Conservation (phyloP, 257 asterid species). For the Rehmannia glutinosa region DNA sequence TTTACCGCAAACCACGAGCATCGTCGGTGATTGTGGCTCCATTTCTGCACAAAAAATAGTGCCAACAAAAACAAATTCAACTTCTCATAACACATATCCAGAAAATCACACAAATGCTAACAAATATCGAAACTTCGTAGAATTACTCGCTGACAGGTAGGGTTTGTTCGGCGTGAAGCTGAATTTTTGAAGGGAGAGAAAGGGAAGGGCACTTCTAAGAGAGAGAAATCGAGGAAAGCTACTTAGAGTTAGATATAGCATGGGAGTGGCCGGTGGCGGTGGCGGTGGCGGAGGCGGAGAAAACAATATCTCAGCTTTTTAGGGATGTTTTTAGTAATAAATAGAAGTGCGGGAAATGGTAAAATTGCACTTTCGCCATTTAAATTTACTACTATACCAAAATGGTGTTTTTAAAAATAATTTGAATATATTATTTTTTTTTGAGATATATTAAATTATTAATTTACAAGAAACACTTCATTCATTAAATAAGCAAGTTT, state of each 20-base stretch:
- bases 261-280: slow-evolving; percentile 16
- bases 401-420: neutral
- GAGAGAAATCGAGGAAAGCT: slow-evolving; percentile 28
- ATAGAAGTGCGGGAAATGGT: neutral
- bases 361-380: neutral
- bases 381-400: neutral
- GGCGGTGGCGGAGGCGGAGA: slow-evolving; percentile 29
- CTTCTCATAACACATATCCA: neutral
- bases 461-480: neutral
- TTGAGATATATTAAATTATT: too few relatives aligned
- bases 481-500: too few relatives aligned
- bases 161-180: neutral
- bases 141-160: slow-evolving; percentile 19
- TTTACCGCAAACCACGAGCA: slow-evolving; percentile 57
- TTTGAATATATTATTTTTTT: too few relatives aligned
- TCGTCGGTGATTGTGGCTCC: slow-evolving; percentile 41
- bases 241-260: slow-evolving; percentile 10
- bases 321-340: too few relatives aligned
- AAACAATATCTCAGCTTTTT: slow-evolving; percentile 13
- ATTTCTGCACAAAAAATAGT: slow-evolving; percentile 40
- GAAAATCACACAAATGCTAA: neutral
- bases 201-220: slow-evolving; percentile 4
- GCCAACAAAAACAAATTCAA: neutral
- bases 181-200: slow-evolving; percentile 28
- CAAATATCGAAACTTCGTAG: neutral